Evolutionary conservation across 2,329 filamentous ascomycete species (phyloP).

Genomic region (Rutstroemia sp.): DNA sequence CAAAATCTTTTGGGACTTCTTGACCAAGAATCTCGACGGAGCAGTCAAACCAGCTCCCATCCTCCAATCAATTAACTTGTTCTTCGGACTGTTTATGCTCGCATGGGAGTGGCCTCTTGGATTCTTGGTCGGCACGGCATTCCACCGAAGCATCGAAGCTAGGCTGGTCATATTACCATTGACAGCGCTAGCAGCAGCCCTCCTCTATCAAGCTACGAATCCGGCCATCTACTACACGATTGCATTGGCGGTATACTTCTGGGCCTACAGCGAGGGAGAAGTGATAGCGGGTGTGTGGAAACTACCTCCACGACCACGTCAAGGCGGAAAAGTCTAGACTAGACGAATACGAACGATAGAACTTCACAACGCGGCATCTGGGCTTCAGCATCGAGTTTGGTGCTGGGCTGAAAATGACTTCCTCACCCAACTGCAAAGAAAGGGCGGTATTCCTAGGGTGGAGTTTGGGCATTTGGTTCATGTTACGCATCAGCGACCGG

Average conservation of each 20-base stretch:
- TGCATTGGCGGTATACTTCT: constrained; percentile 83
- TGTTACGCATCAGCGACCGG: constrained; percentile 4
- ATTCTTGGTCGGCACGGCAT: constrained; percentile 64
- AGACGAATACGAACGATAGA: neutral
- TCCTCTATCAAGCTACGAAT: constrained; percentile 91
- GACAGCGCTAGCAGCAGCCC: constrained; percentile 61
- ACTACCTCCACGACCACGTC: constrained; percentile 19
- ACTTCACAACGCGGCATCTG: neutral
- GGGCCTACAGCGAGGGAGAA: constrained; percentile 96
- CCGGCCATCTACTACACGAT: constrained; percentile 86
- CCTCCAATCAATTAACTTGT: constrained; percentile 81
- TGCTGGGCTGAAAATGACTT: constrained; percentile 1
- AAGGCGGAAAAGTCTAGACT: constrained; percentile 22
- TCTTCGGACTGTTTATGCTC: constrained; percentile 71
- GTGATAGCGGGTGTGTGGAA: constrained; percentile 41
- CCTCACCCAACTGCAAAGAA: neutral
- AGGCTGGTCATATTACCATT: constrained; percentile 78
- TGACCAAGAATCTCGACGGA: constrained; percentile 81
- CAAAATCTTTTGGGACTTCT: constrained; percentile 97
- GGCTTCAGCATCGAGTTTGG: neutral
- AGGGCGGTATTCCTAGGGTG: neutral
- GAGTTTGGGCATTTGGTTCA: neutral
- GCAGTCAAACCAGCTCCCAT: constrained; percentile 83
- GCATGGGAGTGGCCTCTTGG: constrained; percentile 87
- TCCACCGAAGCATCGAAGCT: constrained; percentile 84